Evolutionary conservation across 1,139 yeast species (phyloP).

Genomic region (Williopsis jadinii): DNA sequence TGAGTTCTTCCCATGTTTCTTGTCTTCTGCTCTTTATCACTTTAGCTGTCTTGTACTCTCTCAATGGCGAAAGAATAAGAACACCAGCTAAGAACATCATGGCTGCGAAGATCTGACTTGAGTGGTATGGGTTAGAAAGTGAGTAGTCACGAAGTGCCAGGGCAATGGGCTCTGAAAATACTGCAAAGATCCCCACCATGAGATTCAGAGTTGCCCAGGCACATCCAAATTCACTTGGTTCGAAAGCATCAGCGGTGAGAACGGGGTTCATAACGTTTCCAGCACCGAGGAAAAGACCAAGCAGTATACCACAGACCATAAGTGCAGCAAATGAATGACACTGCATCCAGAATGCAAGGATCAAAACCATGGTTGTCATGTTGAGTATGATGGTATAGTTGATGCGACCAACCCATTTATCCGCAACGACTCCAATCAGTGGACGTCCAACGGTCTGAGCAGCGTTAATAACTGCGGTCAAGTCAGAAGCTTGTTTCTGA

Average conservation of each 20-base stretch:
- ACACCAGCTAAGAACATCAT: slow-evolving; percentile 33
- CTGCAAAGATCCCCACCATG: slow-evolving; percentile 34
- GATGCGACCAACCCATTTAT: slow-evolving; percentile 43
- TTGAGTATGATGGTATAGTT: slow-evolving; percentile 36
- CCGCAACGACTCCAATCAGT: slow-evolving; percentile 48
- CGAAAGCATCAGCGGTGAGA: slow-evolving; percentile 46
- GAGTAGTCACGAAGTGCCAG: slow-evolving; percentile 34
- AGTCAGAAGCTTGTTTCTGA: slow-evolving; percentile 45
- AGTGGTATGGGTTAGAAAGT: slow-evolving; percentile 38
- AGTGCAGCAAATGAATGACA: slow-evolving; percentile 42
- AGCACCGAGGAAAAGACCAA: slow-evolving; percentile 53
- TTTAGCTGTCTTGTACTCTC: slow-evolving; percentile 34
- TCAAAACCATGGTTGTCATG: slow-evolving; percentile 19
- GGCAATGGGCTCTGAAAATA: slow-evolving; percentile 46
- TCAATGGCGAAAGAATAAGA: slow-evolving; percentile 26
- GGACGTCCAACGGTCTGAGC: slow-evolving; percentile 67
- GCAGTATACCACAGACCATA: slow-evolving; percentile 41
- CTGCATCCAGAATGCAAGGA: slow-evolving; percentile 46
- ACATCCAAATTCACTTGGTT: slow-evolving; percentile 41
- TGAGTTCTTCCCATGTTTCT: neutral
- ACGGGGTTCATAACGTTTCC: slow-evolving; percentile 39
- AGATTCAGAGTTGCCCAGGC: slow-evolving; percentile 55
- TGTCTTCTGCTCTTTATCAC: slow-evolving; percentile 13
- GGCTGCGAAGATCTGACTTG: slow-evolving; percentile 59
- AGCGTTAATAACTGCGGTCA: slow-evolving; percentile 55